Percentiles rank a stretch among this genome's conserved stretches.
Evolutionary conservation across 208 protist species (phyloP).

Genomic region (Lotmaria passim): DNA sequence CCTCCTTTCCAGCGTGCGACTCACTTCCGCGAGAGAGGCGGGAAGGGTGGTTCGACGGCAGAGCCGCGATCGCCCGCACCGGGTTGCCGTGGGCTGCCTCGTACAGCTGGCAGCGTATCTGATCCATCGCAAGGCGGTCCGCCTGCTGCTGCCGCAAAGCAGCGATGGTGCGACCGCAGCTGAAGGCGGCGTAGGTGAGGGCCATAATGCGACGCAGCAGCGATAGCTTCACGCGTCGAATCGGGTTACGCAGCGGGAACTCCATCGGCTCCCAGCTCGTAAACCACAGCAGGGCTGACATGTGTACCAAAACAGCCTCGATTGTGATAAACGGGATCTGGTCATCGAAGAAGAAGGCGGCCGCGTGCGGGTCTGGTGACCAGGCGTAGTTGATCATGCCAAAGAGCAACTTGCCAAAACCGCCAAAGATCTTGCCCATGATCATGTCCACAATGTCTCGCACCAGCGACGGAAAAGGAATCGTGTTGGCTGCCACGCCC

Average conservation of each 20-base stretch:
- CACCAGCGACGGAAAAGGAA: constrained; percentile 32
- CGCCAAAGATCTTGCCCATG: constrained; percentile 26
- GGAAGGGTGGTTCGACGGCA: background rate
- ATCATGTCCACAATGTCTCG: constrained; percentile 28
- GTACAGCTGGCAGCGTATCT: constrained; percentile 20
- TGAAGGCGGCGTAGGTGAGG: constrained; percentile 44
- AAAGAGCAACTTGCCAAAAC: constrained; percentile 36
- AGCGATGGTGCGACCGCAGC: constrained; percentile 28
- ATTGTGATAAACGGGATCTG: constrained; percentile 34
- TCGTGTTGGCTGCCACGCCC: constrained; percentile 28
- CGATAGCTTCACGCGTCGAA: constrained; percentile 42
- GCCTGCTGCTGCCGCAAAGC: constrained; percentile 25
- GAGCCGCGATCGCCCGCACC: background rate
- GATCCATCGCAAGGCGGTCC: constrained; percentile 32
- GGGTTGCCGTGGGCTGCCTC: background rate
- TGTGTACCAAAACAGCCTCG: constrained; percentile 29
- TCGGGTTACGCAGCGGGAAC: constrained; percentile 47
- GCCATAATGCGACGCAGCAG: constrained; percentile 38
- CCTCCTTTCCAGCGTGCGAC: background rate
- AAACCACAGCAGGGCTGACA: constrained; percentile 47
- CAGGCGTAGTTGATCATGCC: constrained; percentile 35
- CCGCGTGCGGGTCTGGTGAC: constrained; percentile 36
- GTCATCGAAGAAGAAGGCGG: constrained; percentile 41
- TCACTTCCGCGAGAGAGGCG: background rate
- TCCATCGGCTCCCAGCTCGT: constrained; percentile 45